Evolutionary conservation across 306 rosid genomes (phyloP).

Genomic region (Cucumis cinereus): DNA sequence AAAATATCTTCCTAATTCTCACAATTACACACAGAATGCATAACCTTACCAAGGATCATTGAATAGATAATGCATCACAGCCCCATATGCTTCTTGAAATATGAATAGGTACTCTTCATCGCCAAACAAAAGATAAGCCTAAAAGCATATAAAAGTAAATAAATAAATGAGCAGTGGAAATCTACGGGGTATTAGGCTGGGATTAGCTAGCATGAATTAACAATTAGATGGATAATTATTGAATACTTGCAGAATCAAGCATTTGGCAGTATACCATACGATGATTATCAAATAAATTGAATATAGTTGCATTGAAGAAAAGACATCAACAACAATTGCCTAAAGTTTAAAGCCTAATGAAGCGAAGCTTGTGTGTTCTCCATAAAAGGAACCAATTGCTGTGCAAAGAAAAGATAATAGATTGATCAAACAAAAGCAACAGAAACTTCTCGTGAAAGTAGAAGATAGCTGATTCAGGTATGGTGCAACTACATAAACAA

Average conservation of each 20-base stretch:
- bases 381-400: not conserved
- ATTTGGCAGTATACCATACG: not conserved
- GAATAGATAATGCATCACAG: conserved; percentile 81
- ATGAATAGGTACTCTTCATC: conserved; percentile 91
- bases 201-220: not conserved
- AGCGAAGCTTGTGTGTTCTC: not conserved
- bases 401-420: not conserved
- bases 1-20: conserved; percentile 15
- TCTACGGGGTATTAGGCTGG: not conserved
- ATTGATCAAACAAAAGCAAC: not conserved
- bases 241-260: not conserved
- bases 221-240: not conserved
- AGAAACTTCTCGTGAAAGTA: not conserved
- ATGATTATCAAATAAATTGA: not conserved
- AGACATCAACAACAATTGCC: not conserved
- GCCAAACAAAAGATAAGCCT: conserved; percentile 93
- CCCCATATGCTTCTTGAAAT: conserved; percentile 96
- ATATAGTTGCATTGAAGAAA: not conserved
- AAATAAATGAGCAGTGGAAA: not conserved
- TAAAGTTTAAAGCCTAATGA: not conserved
- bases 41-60: conserved; percentile 88
- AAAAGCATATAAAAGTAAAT: conserved; percentile 8
- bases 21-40: conserved; percentile 23
- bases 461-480: conserved; percentile 7
- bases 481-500: not conserved